These are phyloP conservation scores for Petunia axillaris DNA, from an alignment of 257 asterid species.

Conservation along the genomic window DNA sequence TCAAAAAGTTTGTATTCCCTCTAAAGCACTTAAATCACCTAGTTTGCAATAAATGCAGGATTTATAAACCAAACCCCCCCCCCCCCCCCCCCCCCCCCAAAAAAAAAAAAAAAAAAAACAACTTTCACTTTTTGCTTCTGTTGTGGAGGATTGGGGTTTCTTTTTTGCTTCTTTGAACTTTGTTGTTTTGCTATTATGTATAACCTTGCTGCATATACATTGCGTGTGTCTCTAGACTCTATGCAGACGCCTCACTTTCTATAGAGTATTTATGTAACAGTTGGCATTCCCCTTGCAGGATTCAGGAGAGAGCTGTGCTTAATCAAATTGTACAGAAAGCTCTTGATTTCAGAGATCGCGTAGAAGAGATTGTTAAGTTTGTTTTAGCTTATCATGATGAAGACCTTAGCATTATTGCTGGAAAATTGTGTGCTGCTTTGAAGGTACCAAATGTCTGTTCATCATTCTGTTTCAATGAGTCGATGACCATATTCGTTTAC, in stretches of 20 bases:
- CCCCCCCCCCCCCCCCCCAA: background rate
- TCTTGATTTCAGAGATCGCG: constrained; percentile 51
- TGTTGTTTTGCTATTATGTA: background rate
- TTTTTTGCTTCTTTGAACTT: constrained; percentile 1
- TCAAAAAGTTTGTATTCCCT: background rate
- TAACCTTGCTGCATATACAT: background rate
- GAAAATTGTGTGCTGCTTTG: constrained; percentile 53
- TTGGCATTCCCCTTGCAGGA: constrained; percentile 55
- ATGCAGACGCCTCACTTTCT: background rate
- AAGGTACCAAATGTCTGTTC: constrained; percentile 55
- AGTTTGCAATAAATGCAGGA: background rate
- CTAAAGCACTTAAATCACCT: background rate
- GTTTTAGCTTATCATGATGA: constrained; percentile 52
- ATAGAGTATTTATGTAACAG: no score
- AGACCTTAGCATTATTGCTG: constrained; percentile 59
- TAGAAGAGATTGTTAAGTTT: constrained; percentile 53
- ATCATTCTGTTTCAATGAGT: constrained; percentile 25
- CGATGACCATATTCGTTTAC: constrained; percentile 6
- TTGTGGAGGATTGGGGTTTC: background rate
- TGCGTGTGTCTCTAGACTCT: background rate
- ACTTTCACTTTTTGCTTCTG: background rate
- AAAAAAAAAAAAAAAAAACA: background rate
- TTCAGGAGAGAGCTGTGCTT: constrained; percentile 64
- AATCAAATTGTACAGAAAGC: constrained; percentile 67
- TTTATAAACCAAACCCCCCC: no score